Conservation (phyloP, 2,329 filamentous ascomycete species). For the Ascochyta koolunga region DNA sequence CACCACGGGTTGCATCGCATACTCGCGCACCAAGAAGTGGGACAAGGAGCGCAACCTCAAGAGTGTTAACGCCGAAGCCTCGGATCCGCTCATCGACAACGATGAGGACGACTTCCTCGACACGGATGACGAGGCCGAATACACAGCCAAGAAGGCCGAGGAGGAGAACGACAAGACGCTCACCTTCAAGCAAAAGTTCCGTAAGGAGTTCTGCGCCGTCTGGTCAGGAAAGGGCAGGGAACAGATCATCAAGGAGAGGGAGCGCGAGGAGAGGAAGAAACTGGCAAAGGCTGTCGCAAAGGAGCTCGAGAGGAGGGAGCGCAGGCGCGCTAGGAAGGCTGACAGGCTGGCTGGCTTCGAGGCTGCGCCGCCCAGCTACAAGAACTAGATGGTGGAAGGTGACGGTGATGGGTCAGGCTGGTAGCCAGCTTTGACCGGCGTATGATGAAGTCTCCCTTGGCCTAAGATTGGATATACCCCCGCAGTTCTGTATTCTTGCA, state of each 20-base stretch:
- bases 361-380: slow-evolving; percentile 31
- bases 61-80: slow-evolving; percentile 29
- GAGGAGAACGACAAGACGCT: slow-evolving; percentile 34
- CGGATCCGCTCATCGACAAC: slow-evolving; percentile 23
- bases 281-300: slow-evolving; percentile 39
- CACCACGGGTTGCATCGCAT: slow-evolving; percentile 34
- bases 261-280: slow-evolving; percentile 41
- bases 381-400: slow-evolving; percentile 18
- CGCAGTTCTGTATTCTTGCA: background rate
- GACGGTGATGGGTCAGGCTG: background rate
- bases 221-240: slow-evolving; percentile 38
- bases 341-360: slow-evolving; percentile 23
- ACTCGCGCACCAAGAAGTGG: slow-evolving; percentile 41
- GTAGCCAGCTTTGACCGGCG: background rate
- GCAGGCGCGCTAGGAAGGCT: slow-evolving; percentile 31
- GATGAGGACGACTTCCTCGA: slow-evolving; percentile 38
- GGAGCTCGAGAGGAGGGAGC: slow-evolving; percentile 36
- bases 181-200: slow-evolving; percentile 40
- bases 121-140: slow-evolving; percentile 40
- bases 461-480: slow-evolving; percentile 17
- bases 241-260: slow-evolving; percentile 35
- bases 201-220: slow-evolving; percentile 38
- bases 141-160: slow-evolving; percentile 37
- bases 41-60: slow-evolving; percentile 36
- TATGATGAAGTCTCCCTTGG: slow-evolving; percentile 8